Evolutionary conservation across 106 monocot genomes (phyloP).

Genomic region (Dioscorea alata): DNA sequence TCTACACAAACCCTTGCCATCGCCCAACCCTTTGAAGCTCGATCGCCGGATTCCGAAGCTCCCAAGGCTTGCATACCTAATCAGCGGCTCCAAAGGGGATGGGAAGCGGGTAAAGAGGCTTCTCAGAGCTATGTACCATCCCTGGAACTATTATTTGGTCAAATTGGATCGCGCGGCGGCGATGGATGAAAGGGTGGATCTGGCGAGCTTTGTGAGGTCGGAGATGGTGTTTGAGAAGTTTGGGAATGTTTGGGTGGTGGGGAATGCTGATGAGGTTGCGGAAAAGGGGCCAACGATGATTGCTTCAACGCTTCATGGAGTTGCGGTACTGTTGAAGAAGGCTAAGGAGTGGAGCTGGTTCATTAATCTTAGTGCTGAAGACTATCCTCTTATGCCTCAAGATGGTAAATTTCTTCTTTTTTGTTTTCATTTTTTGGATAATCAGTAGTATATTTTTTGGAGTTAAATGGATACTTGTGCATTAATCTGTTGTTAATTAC

Average conservation of each 20-base stretch:
- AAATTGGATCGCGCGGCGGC: constrained; percentile 44
- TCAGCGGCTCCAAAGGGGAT: constrained; percentile 58
- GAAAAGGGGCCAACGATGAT: constrained; percentile 9
- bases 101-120: constrained; percentile 42
- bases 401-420: constrained; percentile 29
- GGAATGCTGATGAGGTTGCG: constrained; percentile 17
- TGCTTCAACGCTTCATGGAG: too few relatives aligned
- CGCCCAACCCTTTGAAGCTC: constrained; percentile 2
- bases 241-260: constrained; percentile 44
- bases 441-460: too few relatives aligned
- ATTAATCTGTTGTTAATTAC: too few relatives aligned
- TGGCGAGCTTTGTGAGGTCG: constrained; percentile 23
- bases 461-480: too few relatives aligned
- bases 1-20: neutral
- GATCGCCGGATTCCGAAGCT: constrained; percentile 17
- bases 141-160: constrained; percentile 68
- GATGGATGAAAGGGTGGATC: constrained; percentile 50
- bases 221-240: constrained; percentile 32
- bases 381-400: constrained; percentile 56
- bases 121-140: constrained; percentile 70
- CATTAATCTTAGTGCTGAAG: constrained; percentile 41
- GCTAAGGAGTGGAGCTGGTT: constrained; percentile 38
- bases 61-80: constrained; percentile 59
- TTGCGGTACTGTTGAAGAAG: too few relatives aligned
- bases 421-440: too few relatives aligned